Base-by-base conservation (phyloP, 2,329 filamentous ascomycete species). In the Colletotrichum viniferum region DNA sequence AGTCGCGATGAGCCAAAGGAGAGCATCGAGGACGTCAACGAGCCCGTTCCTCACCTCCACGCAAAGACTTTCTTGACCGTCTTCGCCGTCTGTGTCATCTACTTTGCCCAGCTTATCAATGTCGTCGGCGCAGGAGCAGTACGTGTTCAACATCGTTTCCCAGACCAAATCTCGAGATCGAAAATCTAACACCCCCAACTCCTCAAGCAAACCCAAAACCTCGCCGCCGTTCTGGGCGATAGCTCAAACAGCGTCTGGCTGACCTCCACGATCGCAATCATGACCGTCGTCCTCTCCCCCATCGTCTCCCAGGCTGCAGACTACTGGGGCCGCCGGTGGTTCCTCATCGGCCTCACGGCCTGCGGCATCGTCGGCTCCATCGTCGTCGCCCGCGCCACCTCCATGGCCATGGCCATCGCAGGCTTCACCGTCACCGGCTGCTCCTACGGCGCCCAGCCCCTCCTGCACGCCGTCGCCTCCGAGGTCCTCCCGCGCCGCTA, bases 251-350 rank as follows among this genome's bases (percentile, higher is more conserved):
- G 78, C 9, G 79, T 81, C 21, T 87, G 85, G 85, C 74, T 86
- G 34, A 81, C 81, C 2, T 79, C 81, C 4, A 71, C 81, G 14
- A 82, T 87, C 69, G 79, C 83, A 55, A 86, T 86, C 73, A 65
- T 84, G 48, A 60, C 69, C 43, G 13, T 24, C 10, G 38, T 56
- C 2, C 43, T 63, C n/a, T 55, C 80, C 16, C 84, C 83, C 21
- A 82, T 83, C 14, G 79, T 85, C 9, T 83, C 83, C 16, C 85
- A 86, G 74, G 85, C 83, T 0, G 82, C 84, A 26, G 85, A 87
- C 77, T 85, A 84, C 78, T 86, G 84, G 85, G 85, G 85, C 24
- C 81, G 85, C 14, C 82, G 82, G 77, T 84, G 81, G 82, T 83
- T 86, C 69, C 81, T 87, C 18, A 79, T 87, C 28, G 65, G 81